phyloP scores from a whole-genome alignment of 2,329 filamentous ascomycete genomes.

The Calonectria naviculata region DNA sequence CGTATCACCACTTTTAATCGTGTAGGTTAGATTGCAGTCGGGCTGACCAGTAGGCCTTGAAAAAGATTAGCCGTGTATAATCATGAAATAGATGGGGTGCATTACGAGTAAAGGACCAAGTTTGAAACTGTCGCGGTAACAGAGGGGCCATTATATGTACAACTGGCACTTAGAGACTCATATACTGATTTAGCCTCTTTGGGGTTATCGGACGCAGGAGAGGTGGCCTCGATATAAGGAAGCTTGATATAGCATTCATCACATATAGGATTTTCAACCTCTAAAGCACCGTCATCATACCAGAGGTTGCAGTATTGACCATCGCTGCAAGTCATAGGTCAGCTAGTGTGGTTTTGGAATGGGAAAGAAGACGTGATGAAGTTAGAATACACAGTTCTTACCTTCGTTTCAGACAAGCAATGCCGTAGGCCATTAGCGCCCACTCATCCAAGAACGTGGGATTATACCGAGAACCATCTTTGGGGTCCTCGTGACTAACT shows the following conservation, averaged over 20 bases:
- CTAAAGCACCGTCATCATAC: not conserved
- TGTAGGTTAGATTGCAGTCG: not conserved
- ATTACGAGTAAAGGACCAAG: not conserved
- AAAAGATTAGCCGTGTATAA: not conserved
- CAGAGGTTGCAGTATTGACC: not conserved
- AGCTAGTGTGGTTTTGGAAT: no score
- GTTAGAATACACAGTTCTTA: no score
- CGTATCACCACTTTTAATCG: not conserved
- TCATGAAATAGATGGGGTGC: not conserved
- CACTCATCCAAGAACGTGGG: no score
- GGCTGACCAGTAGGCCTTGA: not conserved
- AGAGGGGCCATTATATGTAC: not conserved
- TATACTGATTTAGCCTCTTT: not conserved
- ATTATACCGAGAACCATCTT: no score
- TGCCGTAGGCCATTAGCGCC: no score
- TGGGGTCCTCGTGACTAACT: no score
- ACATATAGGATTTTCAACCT: not conserved
- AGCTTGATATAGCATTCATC: not conserved
- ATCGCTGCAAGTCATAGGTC: not conserved
- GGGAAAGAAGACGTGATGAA: no score
- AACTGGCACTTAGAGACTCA: not conserved
- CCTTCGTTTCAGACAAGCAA: no score
- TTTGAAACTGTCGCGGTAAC: not conserved
- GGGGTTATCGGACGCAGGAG: not conserved
- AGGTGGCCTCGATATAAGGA: not conserved